Conservation (phyloP, 768 basidiomycete species). For the Amanita polypyramis region DNA sequence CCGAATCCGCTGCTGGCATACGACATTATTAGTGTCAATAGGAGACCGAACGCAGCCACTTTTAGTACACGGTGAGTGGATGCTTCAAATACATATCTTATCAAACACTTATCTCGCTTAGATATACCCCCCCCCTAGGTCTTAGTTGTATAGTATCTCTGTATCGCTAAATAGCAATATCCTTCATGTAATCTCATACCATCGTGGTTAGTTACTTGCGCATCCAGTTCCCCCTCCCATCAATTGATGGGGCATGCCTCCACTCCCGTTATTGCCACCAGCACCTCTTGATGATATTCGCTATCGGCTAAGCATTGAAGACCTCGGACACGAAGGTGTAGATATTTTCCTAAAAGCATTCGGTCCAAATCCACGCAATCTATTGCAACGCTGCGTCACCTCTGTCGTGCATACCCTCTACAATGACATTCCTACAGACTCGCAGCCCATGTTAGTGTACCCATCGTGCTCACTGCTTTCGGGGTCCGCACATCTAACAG, state of each 20-base stretch:
- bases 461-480: too few relatives aligned
- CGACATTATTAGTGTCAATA: neutral
- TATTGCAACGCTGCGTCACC: neutral
- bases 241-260: neutral
- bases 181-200: neutral
- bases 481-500: too few relatives aligned
- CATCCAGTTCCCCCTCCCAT: too few relatives aligned
- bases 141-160: neutral
- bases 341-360: neutral
- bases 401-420: neutral
- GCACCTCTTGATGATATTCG: neutral
- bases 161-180: slow-evolving; percentile 1
- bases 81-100: neutral
- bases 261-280: neutral
- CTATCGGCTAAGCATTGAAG: neutral
- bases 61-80: neutral
- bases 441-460: neutral
- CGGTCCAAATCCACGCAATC: neutral
- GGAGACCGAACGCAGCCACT: too few relatives aligned
- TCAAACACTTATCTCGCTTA: neutral
- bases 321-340: neutral
- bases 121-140: neutral
- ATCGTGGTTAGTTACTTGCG: too few relatives aligned
- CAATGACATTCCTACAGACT: neutral
- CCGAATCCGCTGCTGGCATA: slow-evolving; percentile 61